Percentiles rank a stretch among this genome's conserved stretches.
Conservation (phyloP, 2,329 filamentous ascomycete species). For the Dothideomycetes sp. region DNA sequence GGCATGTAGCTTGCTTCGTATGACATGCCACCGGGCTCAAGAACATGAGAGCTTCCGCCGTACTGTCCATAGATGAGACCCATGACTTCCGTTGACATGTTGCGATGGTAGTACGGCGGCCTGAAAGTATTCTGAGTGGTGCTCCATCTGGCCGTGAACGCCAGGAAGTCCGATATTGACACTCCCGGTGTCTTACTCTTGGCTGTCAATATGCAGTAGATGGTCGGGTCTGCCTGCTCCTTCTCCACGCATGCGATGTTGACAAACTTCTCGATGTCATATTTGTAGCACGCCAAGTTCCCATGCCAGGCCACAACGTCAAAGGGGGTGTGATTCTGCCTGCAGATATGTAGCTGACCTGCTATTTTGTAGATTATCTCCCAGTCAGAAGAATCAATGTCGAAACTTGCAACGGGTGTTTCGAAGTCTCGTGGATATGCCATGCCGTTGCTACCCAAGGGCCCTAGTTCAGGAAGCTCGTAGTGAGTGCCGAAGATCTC, state of each 20-base stretch:
- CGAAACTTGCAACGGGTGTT: constrained; percentile 10
- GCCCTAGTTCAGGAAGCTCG: constrained; percentile 12
- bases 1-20: constrained; percentile 12
- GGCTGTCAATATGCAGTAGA: constrained; percentile 3
- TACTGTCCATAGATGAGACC: constrained; percentile 3
- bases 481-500: constrained; percentile 11
- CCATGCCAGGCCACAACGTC: constrained; percentile 7
- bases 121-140: constrained; percentile 1
- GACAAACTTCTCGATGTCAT: constrained; percentile 4
- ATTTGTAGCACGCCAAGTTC: constrained; percentile 2
- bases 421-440: constrained; percentile 11
- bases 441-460: constrained; percentile 11
- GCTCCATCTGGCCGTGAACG: constrained; percentile 6
- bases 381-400: constrained; percentile 9
- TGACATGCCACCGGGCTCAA: constrained; percentile 10
- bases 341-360: constrained; percentile 4
- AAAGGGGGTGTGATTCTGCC: constrained; percentile 4
- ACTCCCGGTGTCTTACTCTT: constrained; percentile 1
- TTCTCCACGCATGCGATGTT: neutral
- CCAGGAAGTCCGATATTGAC: constrained; percentile 4
- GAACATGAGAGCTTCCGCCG: neutral
- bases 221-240: constrained; percentile 3
- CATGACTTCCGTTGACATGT: constrained; percentile 6
- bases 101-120: constrained; percentile 5
- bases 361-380: constrained; percentile 11